Evolutionary conservation across 495 filamentous ascomycete species (phyloP), one percentile per base, ranked within the genome.

Genomic region (Tuber melanosporum): DNA sequence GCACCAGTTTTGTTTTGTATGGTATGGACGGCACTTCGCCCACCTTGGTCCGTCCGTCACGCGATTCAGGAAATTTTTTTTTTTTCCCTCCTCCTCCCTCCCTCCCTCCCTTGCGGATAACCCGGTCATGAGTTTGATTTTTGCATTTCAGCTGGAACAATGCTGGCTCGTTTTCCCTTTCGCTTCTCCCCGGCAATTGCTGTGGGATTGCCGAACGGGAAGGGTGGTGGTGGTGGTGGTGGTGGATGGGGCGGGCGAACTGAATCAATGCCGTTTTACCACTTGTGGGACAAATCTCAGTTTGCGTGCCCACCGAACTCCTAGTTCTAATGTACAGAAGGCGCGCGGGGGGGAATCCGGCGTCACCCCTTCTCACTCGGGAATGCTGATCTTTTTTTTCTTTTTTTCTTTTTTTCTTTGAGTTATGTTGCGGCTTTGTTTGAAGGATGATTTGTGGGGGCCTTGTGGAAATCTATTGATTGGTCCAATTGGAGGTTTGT

Each of bases 141-240:
- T 66, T 8, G 57, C 26, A 66, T 66, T 66, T 66, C 57, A 66
- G 57, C 57, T 66, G 26, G 57, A 66, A 66, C 57, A 66, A 66
- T 66, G 57, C 15, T 43, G 45, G 15, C 3, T 66, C 32, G n/a
- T 66, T 66, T 66, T 66, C 57, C 57, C 12, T 66, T 32, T 66
- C 57, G 32, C 57, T 36, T 66, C 26, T 22, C 12, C 57, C 26
- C 57, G 57, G 26, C 57, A 66, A 66, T 66, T 66, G 57, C 57
- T 66, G 14, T 4, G 14, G 57, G 57, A 66, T 66, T 66, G 57
- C 57, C 57, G 57, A 66, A 66, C 57, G 57, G 57, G 57, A 66
- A 66, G 57, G 57, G 57, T 66, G 57, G 57, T 66, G 57, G 57
- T 66, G 57, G 57, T 66, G 57, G 57, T 66, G 57, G 57, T 66